Percentiles rank a stretch among this genome's conserved stretches.
phyloP scores from a whole-genome alignment of 2,329 filamentous ascomycete species.

The Aureobasidium sp. region DNA sequence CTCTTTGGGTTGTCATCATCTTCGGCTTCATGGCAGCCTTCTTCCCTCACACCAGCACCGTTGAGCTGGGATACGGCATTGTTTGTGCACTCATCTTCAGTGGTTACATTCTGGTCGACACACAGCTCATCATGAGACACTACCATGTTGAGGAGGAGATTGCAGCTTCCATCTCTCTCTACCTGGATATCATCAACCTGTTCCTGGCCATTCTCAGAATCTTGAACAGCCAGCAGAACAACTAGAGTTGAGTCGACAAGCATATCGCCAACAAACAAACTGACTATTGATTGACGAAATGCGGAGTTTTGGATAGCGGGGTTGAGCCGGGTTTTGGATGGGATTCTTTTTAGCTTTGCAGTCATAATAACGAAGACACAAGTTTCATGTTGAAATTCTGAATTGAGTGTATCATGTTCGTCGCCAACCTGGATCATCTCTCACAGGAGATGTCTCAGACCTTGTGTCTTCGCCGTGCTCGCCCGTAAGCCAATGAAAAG shows the following conservation, averaged over 20 bases:
- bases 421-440: neutral
- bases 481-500: neutral
- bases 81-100: constrained; percentile 82
- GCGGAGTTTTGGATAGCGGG: constrained; percentile 8
- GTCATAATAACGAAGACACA: neutral
- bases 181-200: constrained; percentile 93
- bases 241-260: constrained; percentile 49
- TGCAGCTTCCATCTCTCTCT: constrained; percentile 80
- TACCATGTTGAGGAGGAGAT: constrained; percentile 99
- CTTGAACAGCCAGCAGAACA: constrained; percentile 90
- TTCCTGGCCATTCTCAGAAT: constrained; percentile 95
- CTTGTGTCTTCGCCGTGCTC: neutral
- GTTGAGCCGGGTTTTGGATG: neutral
- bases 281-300: neutral
- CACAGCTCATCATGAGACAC: constrained; percentile 88
- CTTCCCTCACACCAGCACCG: constrained; percentile 73
- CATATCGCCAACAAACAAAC: neutral
- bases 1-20: constrained; percentile 80
- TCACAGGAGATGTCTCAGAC: neutral
- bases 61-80: constrained; percentile 80
- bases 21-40: constrained; percentile 92
- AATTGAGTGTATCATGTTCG: neutral
- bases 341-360: neutral
- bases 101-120: constrained; percentile 92
- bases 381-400: neutral